These are phyloP conservation scores for Filobasidium uniguttulatum DNA, from an alignment of 1,284 basidiomycete species.

Conservation along the genomic window DNA sequence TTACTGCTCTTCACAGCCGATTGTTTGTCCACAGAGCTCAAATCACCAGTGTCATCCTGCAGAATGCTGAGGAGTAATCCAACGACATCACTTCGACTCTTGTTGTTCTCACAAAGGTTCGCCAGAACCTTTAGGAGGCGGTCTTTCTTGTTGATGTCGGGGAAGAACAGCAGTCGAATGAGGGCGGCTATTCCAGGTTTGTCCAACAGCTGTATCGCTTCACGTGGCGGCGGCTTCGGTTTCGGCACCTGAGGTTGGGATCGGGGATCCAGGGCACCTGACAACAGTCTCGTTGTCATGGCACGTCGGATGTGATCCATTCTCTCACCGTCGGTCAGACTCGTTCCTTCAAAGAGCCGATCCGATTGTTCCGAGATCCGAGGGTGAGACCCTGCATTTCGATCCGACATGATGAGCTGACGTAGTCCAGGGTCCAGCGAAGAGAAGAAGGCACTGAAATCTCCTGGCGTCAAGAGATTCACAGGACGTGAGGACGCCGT, in stretches of 20 bases:
- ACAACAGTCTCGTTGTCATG: not conserved
- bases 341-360: not conserved
- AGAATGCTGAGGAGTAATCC: constrained; percentile 82
- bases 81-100: constrained; percentile 82
- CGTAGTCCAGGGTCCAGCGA: constrained; percentile 71
- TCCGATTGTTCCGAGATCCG: constrained; percentile 31
- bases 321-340: not conserved
- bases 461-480: constrained; percentile 7
- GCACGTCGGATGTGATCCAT: not conserved
- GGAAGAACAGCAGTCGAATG: constrained; percentile 89
- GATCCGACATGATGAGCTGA: constrained; percentile 69
- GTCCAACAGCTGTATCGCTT: constrained; percentile 89
- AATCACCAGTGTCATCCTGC: constrained; percentile 86
- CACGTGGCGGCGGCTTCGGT: constrained; percentile 43
- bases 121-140: constrained; percentile 79
- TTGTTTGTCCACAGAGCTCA: constrained; percentile 62
- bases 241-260: constrained; percentile 15
- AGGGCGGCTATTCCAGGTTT: constrained; percentile 79
- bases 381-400: too few species aligned
- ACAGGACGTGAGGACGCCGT: not conserved
- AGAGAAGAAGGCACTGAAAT: constrained; percentile 59
- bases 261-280: constrained; percentile 30
- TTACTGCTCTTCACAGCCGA: constrained; percentile 66
- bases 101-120: constrained; percentile 89
- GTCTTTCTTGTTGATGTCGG: constrained; percentile 74